A percentile compares a stretch with the other conserved stretches of the same genome.
Evolutionary conservation across 2,329 filamentous ascomycete species (phyloP).

Genomic region (Cladosporium velox): DNA sequence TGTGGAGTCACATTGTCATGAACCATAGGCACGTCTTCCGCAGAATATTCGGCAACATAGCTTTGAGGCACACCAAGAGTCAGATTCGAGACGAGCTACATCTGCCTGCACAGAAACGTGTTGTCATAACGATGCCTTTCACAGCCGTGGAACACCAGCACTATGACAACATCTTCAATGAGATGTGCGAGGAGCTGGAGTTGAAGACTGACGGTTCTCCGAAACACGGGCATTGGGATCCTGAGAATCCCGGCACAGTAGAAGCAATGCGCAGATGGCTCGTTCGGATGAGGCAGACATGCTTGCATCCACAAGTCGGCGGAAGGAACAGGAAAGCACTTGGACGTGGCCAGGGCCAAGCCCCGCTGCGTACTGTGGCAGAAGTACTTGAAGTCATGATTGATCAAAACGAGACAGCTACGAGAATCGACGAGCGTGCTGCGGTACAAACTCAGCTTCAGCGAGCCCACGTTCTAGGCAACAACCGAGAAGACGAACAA

Average conservation of each 20-base stretch:
- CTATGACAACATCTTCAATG: constrained; percentile 73
- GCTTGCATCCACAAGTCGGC: constrained; percentile 82
- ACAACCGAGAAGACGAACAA: constrained; percentile 59
- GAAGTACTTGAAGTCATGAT: constrained; percentile 92
- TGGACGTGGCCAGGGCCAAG: constrained; percentile 57
- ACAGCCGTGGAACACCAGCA: constrained; percentile 88
- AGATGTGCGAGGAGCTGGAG: constrained; percentile 71
- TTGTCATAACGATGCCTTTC: constrained; percentile 87
- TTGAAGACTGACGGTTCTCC: constrained; percentile 67
- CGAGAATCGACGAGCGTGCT: constrained; percentile 70
- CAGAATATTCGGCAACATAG: constrained; percentile 68
- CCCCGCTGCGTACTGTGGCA: constrained; percentile 74
- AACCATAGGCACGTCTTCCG: constrained; percentile 66
- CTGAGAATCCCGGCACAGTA: constrained; percentile 57
- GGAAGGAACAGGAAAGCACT: constrained; percentile 64
- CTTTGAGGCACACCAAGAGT: constrained; percentile 84
- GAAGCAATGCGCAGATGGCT: constrained; percentile 80
- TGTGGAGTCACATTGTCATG: constrained; percentile 68
- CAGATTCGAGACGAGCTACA: constrained; percentile 75
- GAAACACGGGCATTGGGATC: constrained; percentile 62
- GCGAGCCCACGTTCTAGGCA: constrained; percentile 77
- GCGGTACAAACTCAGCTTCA: constrained; percentile 62
- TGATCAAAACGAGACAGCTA: constrained; percentile 71
- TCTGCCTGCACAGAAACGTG: constrained; percentile 79
- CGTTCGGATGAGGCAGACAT: constrained; percentile 74